Percentiles rank a stretch among this genome's conserved stretches.
Evolutionary conservation across 2,329 filamentous ascomycete species (phyloP).

Genomic region (Ambrosiella xylebori): DNA sequence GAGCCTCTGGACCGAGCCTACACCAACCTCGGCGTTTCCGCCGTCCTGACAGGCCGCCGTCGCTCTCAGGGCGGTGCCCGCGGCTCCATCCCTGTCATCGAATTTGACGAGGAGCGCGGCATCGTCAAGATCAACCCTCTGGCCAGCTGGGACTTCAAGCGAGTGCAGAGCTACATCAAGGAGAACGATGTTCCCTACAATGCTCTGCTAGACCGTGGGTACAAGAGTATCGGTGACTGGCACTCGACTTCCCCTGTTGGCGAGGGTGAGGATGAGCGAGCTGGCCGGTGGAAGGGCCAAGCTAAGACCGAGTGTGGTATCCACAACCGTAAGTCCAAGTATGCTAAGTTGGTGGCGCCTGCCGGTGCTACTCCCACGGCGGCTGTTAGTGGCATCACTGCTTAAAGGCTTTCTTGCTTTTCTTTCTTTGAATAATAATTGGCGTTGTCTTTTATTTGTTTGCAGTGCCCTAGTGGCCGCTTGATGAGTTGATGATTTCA

Average conservation of each 20-base stretch:
- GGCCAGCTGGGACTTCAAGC: conserved; percentile 80
- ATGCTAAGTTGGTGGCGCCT: conserved; percentile 45
- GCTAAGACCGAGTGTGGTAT: conserved; percentile 96
- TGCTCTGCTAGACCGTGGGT: conserved; percentile 74
- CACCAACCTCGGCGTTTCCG: conserved; percentile 67
- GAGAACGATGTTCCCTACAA: conserved; percentile 89
- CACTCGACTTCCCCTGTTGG: conserved; percentile 85
- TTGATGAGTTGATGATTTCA: conserved; percentile 6
- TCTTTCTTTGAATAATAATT: conserved; percentile 1
- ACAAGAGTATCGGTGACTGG: conserved; percentile 97
- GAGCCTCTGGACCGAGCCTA: conserved; percentile 91
- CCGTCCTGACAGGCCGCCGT: conserved; percentile 80
- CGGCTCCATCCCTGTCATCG: conserved; percentile 76
- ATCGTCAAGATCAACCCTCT: conserved; percentile 96
- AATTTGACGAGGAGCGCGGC: conserved; percentile 72
- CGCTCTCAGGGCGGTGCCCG: conserved; percentile 87
- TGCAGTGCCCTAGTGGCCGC: neutral
- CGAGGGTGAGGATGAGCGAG: conserved; percentile 86
- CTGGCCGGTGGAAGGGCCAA: conserved; percentile 92
- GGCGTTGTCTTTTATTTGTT: neutral
- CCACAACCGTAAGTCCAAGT: conserved; percentile 92
- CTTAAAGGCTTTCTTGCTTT: neutral
- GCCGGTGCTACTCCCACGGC: neutral
- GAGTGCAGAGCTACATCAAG: conserved; percentile 76
- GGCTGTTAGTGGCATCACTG: neutral